Evolutionary conservation across 345 rosid species (phyloP).

Genomic region (Ceriops tagal): DNA sequence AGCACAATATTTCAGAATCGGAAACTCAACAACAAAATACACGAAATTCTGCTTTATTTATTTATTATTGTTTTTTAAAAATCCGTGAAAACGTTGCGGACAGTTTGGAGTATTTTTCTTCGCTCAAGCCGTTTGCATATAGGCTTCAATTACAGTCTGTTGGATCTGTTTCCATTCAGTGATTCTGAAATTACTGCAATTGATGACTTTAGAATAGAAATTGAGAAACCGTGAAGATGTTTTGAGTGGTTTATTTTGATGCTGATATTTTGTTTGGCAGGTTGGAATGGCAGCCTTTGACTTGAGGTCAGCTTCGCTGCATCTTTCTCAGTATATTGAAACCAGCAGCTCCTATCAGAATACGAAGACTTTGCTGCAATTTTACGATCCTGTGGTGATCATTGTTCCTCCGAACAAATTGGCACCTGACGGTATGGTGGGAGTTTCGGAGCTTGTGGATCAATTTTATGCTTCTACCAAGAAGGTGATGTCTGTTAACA

Average conservation of each 20-base stretch:
- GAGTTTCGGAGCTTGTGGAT: conserved; percentile 79
- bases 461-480: conserved; percentile 56
- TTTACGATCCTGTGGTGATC: conserved; percentile 77
- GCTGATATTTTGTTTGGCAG: conserved; percentile 29
- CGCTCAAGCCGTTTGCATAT: neutral
- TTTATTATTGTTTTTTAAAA: too few relatives aligned
- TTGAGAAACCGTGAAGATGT: neutral
- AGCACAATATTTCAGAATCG: neutral
- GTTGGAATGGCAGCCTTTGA: conserved; percentile 97
- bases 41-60: neutral
- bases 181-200: neutral
- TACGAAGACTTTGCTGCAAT: conserved; percentile 74
- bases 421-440: conserved; percentile 88
- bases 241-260: neutral
- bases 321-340: conserved; percentile 94
- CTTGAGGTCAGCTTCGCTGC: conserved; percentile 79
- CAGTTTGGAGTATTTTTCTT: neutral
- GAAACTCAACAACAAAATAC: neutral
- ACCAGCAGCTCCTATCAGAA: conserved; percentile 94
- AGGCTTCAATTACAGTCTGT: neutral
- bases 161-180: too few relatives aligned
- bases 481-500: conserved; percentile 50
- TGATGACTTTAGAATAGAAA: neutral
- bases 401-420: conserved; percentile 78
- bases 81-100: too few relatives aligned